These are phyloP conservation scores for Wilcoxina mikolae DNA, from an alignment of 495 filamentous ascomycete species.

Conservation along the genomic window DNA sequence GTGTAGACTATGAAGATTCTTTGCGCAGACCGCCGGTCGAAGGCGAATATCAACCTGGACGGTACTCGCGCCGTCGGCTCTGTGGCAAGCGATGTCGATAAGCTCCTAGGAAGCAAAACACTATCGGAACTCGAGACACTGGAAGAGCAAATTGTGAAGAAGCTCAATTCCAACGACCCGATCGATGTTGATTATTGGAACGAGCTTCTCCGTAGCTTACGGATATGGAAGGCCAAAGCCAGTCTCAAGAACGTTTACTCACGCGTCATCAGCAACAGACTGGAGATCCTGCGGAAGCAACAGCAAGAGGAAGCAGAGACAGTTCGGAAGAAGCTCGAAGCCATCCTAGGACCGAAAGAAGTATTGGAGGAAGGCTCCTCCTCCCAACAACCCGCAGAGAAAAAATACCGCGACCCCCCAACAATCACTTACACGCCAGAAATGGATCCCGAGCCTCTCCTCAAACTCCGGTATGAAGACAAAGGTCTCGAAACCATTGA, in stretches of 20 bases:
- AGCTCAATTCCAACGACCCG: conserved; percentile 73
- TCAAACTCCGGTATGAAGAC: conserved; percentile 54
- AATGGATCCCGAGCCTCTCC: conserved; percentile 56
- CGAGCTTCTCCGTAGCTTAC: conserved; percentile 67
- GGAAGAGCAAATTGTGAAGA: conserved; percentile 68
- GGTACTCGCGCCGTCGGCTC: conserved; percentile 56
- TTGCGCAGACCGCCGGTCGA: conserved; percentile 60
- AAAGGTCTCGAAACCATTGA: conserved; percentile 48
- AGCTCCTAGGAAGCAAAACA: conserved; percentile 70
- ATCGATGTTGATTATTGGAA: conserved; percentile 98
- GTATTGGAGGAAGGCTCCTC: conserved; percentile 19
- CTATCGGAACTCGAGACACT: conserved; percentile 69
- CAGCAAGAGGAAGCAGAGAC: conserved; percentile 55
- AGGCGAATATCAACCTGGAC: conserved; percentile 36
- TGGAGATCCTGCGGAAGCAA: conserved; percentile 50
- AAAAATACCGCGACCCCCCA: neutral
- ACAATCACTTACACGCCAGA: conserved; percentile 24
- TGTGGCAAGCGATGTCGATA: conserved; percentile 77
- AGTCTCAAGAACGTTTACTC: conserved; percentile 69
- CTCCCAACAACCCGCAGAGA: neutral
- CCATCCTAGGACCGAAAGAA: conserved; percentile 26
- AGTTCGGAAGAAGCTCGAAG: conserved; percentile 42
- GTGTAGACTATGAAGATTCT: conserved; percentile 65
- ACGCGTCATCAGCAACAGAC: conserved; percentile 57
- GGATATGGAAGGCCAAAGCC: conserved; percentile 82